Percentiles rank a stretch among this genome's conserved stretches.
Conservation (phyloP, 768 basidiomycete species). For the Tulasnella sp. region DNA sequence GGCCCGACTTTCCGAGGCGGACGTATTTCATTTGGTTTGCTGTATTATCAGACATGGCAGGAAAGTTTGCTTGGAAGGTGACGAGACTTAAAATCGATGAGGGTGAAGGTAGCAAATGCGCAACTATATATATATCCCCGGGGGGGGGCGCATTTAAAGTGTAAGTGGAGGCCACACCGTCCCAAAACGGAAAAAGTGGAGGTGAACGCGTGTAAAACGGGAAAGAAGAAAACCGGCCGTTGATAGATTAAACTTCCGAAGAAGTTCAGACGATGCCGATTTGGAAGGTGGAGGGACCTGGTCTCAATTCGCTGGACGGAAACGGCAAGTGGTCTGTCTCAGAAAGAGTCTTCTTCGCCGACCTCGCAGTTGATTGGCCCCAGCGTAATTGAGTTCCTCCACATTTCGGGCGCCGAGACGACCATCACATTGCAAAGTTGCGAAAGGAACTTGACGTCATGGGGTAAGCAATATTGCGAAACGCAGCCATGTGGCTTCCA, state of each 20-base stretch:
- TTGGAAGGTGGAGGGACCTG: not conserved
- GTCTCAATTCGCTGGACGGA: not conserved
- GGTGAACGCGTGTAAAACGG: too few relatives aligned
- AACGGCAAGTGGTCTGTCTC: not conserved
- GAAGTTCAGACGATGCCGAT: too few relatives aligned
- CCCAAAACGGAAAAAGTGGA: too few relatives aligned
- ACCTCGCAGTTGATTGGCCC: not conserved
- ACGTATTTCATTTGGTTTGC: not conserved
- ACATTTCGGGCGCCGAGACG: not conserved
- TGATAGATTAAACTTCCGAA: too few relatives aligned
- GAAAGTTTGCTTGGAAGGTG: not conserved
- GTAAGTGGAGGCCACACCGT: too few relatives aligned
- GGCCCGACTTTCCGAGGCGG: constrained; percentile 4
- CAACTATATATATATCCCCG: too few relatives aligned
- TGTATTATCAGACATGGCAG: not conserved
- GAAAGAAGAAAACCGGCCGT: too few relatives aligned
- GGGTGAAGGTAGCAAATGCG: too few relatives aligned
- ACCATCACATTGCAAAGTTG: not conserved
- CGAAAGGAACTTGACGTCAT: too few relatives aligned
- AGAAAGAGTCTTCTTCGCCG: not conserved
- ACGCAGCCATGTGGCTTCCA: too few relatives aligned
- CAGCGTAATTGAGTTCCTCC: not conserved
- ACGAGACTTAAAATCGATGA: not conserved
- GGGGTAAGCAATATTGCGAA: not conserved
- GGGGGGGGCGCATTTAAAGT: too few relatives aligned